Conservation (phyloP, 2,329 filamentous ascomycete species). For the Aspergillus sergii region DNA sequence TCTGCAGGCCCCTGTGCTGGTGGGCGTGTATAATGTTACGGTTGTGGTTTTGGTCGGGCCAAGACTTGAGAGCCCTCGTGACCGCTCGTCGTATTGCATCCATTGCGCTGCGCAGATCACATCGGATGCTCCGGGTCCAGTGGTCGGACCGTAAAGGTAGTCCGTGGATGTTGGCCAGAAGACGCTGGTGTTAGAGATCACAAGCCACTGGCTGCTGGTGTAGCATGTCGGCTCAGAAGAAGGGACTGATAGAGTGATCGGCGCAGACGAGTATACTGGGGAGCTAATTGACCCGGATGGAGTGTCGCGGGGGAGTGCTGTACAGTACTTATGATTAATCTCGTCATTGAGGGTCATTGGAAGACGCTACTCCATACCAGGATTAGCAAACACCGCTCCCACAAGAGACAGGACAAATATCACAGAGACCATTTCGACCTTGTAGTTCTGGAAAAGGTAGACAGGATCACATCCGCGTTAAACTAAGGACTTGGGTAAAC, state of each 20-base stretch:
- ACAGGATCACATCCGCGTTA: not conserved
- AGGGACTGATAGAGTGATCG: not conserved
- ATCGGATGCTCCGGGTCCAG: conserved; percentile 19
- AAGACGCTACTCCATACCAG: not conserved
- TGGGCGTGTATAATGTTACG: conserved; percentile 14
- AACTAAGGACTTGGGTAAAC: too few species aligned
- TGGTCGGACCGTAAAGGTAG: conserved; percentile 27
- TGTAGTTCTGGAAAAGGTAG: not conserved
- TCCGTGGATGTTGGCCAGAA: conserved; percentile 30
- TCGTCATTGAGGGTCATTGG: too few species aligned
- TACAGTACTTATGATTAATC: not conserved
- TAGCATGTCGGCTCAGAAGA: not conserved
- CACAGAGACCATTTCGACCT: not conserved
- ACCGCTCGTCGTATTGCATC: conserved; percentile 20
- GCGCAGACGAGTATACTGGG: not conserved
- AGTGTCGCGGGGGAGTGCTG: not conserved
- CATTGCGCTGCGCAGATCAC: conserved; percentile 25
- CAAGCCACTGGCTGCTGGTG: conserved; percentile 35
- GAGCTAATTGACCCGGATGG: not conserved
- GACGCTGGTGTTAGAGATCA: conserved; percentile 20
- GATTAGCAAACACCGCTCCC: not conserved
- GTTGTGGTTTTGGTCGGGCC: conserved; percentile 20
- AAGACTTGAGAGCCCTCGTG: conserved; percentile 15
- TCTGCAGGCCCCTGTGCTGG: conserved; percentile 23
- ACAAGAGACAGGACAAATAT: not conserved